phyloP scores from a whole-genome alignment of 441 rosid genomes.

The Adansonia rubrostipa region DNA sequence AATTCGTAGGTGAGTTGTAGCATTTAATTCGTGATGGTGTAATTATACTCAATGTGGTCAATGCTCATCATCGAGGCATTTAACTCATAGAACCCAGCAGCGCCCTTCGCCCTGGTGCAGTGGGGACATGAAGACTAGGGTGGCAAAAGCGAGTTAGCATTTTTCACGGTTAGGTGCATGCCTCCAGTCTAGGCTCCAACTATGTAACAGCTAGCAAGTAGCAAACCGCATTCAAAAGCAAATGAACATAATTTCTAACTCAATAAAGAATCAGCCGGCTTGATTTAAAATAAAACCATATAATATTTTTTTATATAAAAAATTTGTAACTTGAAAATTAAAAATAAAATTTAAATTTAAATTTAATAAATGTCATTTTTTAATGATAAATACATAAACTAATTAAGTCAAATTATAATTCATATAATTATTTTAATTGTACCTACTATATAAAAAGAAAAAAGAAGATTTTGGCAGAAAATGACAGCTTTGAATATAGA shows the following conservation, averaged over 20 bases:
- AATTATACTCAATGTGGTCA: neutral
- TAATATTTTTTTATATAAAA: no score
- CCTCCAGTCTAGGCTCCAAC: neutral
- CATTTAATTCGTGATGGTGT: neutral
- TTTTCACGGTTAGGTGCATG: neutral
- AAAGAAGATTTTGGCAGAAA: no score
- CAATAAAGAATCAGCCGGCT: conserved; percentile 18
- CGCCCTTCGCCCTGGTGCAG: neutral
- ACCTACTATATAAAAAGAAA: no score
- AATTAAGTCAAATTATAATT: no score
- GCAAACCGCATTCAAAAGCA: neutral
- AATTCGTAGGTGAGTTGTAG: no score
- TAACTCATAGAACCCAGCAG: no score
- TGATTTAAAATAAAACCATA: no score
- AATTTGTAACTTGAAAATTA: no score
- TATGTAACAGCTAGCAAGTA: no score
- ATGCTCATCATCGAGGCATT: neutral
- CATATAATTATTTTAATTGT: no score
- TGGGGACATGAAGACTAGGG: neutral
- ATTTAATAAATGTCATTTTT: neutral
- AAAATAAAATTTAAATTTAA: neutral
- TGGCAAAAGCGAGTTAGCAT: conserved; percentile 6
- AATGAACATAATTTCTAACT: neutral
- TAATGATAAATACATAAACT: no score
- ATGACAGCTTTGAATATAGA: no score